Evolutionary conservation across 2,329 filamentous ascomycete species (phyloP).

Genomic region (Fusarium fujikuroi): DNA sequence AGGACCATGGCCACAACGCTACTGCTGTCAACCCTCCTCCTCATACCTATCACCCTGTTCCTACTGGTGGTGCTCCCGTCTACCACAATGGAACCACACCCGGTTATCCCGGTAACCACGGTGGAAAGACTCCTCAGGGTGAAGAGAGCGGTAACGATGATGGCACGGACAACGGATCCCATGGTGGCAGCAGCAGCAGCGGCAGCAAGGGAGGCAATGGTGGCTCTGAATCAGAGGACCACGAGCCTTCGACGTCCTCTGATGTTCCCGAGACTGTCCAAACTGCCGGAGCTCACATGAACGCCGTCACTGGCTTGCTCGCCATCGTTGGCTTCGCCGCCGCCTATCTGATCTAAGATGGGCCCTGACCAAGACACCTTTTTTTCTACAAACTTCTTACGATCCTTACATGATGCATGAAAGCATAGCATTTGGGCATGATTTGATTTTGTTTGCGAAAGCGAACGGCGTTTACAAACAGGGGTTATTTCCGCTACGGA

Average conservation of each 20-base stretch:
- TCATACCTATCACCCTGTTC: slow-evolving; percentile 34
- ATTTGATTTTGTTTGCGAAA: slow-evolving; percentile 31
- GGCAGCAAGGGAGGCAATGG: background rate
- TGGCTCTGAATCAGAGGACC: slow-evolving; percentile 20
- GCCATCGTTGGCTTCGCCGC: slow-evolving; percentile 53
- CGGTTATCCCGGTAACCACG: slow-evolving; percentile 23
- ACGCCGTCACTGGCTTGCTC: slow-evolving; percentile 49
- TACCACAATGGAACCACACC: slow-evolving; percentile 31
- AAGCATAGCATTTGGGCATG: slow-evolving; percentile 32
- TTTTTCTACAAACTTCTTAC: slow-evolving; percentile 26
- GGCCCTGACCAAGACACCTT: background rate
- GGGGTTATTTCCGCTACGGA: slow-evolving; percentile 28
- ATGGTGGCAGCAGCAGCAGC: slow-evolving; percentile 7
- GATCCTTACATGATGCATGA: slow-evolving; percentile 41
- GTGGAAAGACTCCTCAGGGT: slow-evolving; percentile 32
- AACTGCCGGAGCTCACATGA: slow-evolving; percentile 46
- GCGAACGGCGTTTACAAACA: slow-evolving; percentile 33
- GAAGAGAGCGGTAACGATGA: slow-evolving; percentile 11
- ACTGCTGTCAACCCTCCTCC: slow-evolving; percentile 35
- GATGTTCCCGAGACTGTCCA: slow-evolving; percentile 32
- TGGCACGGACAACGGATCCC: slow-evolving; percentile 4
- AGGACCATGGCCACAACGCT: slow-evolving; percentile 27
- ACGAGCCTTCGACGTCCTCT: slow-evolving; percentile 24
- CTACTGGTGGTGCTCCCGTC: slow-evolving; percentile 28
- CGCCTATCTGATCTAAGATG: slow-evolving; percentile 55